Percentiles rank a stretch among this genome's conserved stretches.
These are phyloP conservation scores for Hemisphaericaspora lyxosophila DNA, from an alignment of 1,139 yeast species.

Conservation along the genomic window DNA sequence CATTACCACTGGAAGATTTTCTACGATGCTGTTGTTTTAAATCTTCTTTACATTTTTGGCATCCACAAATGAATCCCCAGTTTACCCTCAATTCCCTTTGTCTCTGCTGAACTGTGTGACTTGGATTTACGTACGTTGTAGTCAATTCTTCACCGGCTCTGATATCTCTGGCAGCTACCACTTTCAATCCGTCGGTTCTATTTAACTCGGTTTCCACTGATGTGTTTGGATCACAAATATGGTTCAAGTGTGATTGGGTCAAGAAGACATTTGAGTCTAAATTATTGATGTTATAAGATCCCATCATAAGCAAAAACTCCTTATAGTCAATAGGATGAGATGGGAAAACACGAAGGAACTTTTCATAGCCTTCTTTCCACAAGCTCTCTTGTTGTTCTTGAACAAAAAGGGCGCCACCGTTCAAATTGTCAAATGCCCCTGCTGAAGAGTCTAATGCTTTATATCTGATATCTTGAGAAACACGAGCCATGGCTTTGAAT, in stretches of 20 bases:
- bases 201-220: slow-evolving; percentile 49
- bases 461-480: slow-evolving; percentile 66
- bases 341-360: slow-evolving; percentile 54
- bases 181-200: slow-evolving; percentile 55
- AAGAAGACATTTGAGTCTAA: slow-evolving; percentile 62
- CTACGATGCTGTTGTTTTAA: slow-evolving; percentile 38
- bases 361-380: slow-evolving; percentile 58
- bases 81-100: slow-evolving; percentile 68
- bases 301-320: slow-evolving; percentile 61
- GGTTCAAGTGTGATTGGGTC: slow-evolving; percentile 71
- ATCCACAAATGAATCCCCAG: slow-evolving; percentile 80
- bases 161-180: slow-evolving; percentile 59
- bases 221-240: slow-evolving; percentile 73
- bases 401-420: slow-evolving; percentile 51
- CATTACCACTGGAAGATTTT: slow-evolving; percentile 28
- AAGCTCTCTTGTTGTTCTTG: slow-evolving; percentile 58
- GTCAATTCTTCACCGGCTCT: slow-evolving; percentile 65
- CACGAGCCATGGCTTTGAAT: slow-evolving; percentile 65
- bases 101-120: slow-evolving; percentile 61
- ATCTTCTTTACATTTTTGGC: slow-evolving; percentile 66
- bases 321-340: slow-evolving; percentile 43
- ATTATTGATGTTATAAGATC: slow-evolving; percentile 73
- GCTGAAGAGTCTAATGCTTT: slow-evolving; percentile 60
- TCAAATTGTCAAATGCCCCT: slow-evolving; percentile 51
- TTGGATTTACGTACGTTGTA: slow-evolving; percentile 70